Evolutionary conservation across 2,329 filamentous ascomycete genomes (phyloP).

Genomic region (Penicillium janthinellum): DNA sequence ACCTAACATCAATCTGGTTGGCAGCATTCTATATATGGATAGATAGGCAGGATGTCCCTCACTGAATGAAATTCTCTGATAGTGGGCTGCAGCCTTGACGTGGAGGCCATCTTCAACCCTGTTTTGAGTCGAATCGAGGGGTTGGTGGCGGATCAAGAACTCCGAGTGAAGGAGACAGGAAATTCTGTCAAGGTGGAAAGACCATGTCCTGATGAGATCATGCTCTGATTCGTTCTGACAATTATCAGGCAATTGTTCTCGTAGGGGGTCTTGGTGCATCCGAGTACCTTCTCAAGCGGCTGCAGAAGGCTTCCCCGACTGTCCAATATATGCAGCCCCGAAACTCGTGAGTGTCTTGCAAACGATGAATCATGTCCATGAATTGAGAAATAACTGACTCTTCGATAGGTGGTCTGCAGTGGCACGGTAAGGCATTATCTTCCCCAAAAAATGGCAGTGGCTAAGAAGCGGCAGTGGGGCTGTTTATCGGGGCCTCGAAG

Average conservation of each 20-base stretch:
- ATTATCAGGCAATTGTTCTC: constrained; percentile 34
- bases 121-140: constrained; percentile 29
- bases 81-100: constrained; percentile 17
- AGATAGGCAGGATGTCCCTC: constrained; percentile 8
- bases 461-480: constrained; percentile 22
- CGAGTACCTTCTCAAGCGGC: constrained; percentile 36
- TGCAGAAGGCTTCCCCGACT: constrained; percentile 26
- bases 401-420: constrained; percentile 31
- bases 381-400: background rate
- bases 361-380: background rate
- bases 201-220: background rate
- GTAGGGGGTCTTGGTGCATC: constrained; percentile 45
- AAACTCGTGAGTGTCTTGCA: constrained; percentile 27
- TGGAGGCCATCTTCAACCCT: constrained; percentile 33
- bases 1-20: constrained; percentile 10
- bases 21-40: constrained; percentile 22
- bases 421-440: constrained; percentile 20
- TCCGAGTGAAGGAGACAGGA: constrained; percentile 4
- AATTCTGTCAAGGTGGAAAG: constrained; percentile 10
- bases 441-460: background rate
- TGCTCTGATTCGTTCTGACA: background rate
- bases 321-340: constrained; percentile 38
- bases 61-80: background rate
- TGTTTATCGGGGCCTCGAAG: constrained; percentile 26
- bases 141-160: constrained; percentile 28